Evolutionary conservation across 768 basidiomycete genomes (phyloP).

Genomic region (Scleroderma citrinum): DNA sequence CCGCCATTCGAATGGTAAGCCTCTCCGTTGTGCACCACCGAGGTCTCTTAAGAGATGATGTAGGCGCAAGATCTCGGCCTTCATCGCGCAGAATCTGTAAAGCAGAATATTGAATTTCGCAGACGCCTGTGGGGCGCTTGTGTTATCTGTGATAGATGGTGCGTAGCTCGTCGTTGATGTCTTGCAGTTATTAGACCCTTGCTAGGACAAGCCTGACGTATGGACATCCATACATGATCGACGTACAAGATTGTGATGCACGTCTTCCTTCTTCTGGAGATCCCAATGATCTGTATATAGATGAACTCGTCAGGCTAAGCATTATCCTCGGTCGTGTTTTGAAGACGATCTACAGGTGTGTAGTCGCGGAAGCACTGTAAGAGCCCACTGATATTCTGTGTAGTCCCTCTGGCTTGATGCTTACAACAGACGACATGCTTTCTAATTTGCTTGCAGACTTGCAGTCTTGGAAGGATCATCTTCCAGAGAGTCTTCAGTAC

Average conservation of each 20-base stretch:
- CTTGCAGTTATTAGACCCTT: slow-evolving; percentile 5
- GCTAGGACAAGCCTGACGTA: slow-evolving; percentile 80
- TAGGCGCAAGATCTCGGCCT: slow-evolving; percentile 96
- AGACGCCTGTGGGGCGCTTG: slow-evolving; percentile 93
- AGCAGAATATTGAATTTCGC: slow-evolving; percentile 78
- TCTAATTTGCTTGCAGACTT: slow-evolving; percentile 57
- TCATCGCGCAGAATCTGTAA: slow-evolving; percentile 86
- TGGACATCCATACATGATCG: slow-evolving; percentile 94
- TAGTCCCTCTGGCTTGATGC: slow-evolving; percentile 83
- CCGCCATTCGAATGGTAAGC: slow-evolving; percentile 87
- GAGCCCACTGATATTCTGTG: slow-evolving; percentile 4
- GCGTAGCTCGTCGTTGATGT: slow-evolving; percentile 17
- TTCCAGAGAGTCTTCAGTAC: slow-evolving; percentile 78
- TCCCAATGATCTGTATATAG: slow-evolving; percentile 71
- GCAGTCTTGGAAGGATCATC: slow-evolving; percentile 68
- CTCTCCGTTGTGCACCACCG: slow-evolving; percentile 2
- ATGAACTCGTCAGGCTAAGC: slow-evolving; percentile 87
- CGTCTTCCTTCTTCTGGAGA: slow-evolving; percentile 88
- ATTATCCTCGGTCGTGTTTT: slow-evolving; percentile 87
- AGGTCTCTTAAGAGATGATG: slow-evolving; percentile 11
- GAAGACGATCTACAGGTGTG: slow-evolving; percentile 88
- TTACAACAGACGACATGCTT: slow-evolving; percentile 78
- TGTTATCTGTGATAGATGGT: slow-evolving; percentile 94
- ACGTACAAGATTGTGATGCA: slow-evolving; percentile 94
- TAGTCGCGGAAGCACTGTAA: slow-evolving; percentile 2